Evolutionary conservation across 805 yeast genomes (phyloP), one percentile per base, ranked within the genome.

Genomic region (Teunomyces aglyptinius): DNA sequence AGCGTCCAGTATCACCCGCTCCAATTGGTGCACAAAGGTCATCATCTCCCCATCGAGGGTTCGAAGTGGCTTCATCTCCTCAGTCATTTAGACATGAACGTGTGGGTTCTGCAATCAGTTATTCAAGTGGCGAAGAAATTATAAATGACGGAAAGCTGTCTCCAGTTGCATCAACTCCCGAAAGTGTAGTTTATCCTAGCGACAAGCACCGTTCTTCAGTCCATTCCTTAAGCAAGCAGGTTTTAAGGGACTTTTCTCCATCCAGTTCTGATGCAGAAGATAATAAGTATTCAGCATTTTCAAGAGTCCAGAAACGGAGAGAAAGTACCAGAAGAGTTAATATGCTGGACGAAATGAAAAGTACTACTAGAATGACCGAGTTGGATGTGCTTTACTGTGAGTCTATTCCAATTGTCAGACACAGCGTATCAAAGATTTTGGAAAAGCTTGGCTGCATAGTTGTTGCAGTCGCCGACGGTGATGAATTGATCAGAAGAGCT

Each of bases 341-440:
- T 24, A 50, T 49, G 19, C 52, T 26, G 36, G 43, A 18, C 40
- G 42, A 15, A 43, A 38, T 28, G 19, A 22, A 12, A 11, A 22
- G 15, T 16, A 11, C 35, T 18, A 16, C 27, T 4, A 35, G 22
- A 10, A 7, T 33, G 8, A 54, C 50, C 45, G 75, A 72, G 29
- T 63, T 86, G 54, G 91, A 88, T 60, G 83, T 90, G 4, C 69
- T 92, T 39, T 71, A 89, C 11, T 90, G 97, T 64, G 96, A 89
- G 57, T 89, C 94, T 2, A 87, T 88, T 49, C 94, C 96, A 0
- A 85, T 85, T 47, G 83, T 88, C 54, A 68, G 96, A 41, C 87
- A 80, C 57, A 75, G 88, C 11, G 76, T 85, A 22, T 77, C 81
- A 36, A 79, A 76, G 48, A 75, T 83, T 50, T 69, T 92, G 48